Conservation (phyloP, 2,329 filamentous ascomycete genomes). For the Aureobasidium musti region DNA sequence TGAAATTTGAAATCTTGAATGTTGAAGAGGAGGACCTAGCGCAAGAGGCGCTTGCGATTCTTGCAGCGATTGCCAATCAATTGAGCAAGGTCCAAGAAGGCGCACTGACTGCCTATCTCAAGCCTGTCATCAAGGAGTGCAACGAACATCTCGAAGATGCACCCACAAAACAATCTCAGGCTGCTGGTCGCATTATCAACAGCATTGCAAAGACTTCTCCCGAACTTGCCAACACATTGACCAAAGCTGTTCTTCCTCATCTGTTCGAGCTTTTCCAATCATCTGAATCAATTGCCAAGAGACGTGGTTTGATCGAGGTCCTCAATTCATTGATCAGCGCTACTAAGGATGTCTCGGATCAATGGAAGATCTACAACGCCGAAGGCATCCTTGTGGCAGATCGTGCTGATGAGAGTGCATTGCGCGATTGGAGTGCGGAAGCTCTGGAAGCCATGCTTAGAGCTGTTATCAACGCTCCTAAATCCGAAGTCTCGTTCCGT, state of each 20-base stretch:
- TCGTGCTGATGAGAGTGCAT: slow-evolving; percentile 41
- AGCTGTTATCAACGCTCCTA: slow-evolving; percentile 48
- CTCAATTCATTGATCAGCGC: slow-evolving; percentile 60
- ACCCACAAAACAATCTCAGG: slow-evolving; percentile 67
- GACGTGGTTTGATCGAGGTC: slow-evolving; percentile 63
- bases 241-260: slow-evolving; percentile 59
- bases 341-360: slow-evolving; percentile 59
- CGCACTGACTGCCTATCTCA: slow-evolving; percentile 57
- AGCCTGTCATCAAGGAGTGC: slow-evolving; percentile 65
- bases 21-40: slow-evolving; percentile 67
- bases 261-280: slow-evolving; percentile 63
- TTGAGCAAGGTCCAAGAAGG: slow-evolving; percentile 55
- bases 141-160: slow-evolving; percentile 68
- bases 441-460: slow-evolving; percentile 47
- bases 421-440: slow-evolving; percentile 47
- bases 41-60: slow-evolving; percentile 57
- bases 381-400: slow-evolving; percentile 31
- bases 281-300: slow-evolving; percentile 62
- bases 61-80: slow-evolving; percentile 58
- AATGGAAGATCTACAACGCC: slow-evolving; percentile 49
- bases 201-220: slow-evolving; percentile 58
- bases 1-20: slow-evolving; percentile 70
- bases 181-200: slow-evolving; percentile 62
- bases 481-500: slow-evolving; percentile 54
- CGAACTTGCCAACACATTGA: slow-evolving; percentile 57